Conservation (phyloP, 2,329 filamentous ascomycete genomes). For the Phialophora tarda region DNA sequence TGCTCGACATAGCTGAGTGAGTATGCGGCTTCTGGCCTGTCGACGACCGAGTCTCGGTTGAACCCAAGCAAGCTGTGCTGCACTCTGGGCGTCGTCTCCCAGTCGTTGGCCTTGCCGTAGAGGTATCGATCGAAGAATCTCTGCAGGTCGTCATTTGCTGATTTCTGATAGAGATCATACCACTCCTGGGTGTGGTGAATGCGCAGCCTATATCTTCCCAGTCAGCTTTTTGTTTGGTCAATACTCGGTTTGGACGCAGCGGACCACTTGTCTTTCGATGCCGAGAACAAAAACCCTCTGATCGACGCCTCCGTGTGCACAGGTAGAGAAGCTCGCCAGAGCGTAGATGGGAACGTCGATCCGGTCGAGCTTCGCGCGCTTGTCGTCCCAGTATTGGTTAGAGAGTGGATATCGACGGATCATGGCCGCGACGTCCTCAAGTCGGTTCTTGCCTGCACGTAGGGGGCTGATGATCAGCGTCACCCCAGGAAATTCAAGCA, state of each 20-base stretch:
- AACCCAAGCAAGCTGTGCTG: slow-evolving; percentile 42
- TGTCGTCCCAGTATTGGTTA: slow-evolving; percentile 42
- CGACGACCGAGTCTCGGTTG: slow-evolving; percentile 38
- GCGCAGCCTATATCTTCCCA: slow-evolving; percentile 44
- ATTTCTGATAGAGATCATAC: slow-evolving; percentile 51
- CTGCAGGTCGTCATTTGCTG: slow-evolving; percentile 48
- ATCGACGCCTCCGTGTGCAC: slow-evolving; percentile 48
- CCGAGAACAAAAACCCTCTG: slow-evolving; percentile 48
- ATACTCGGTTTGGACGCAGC: background rate
- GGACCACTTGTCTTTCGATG: slow-evolving; percentile 49
- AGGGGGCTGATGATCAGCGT: too few relatives aligned
- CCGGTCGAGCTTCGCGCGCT: slow-evolving; percentile 34
- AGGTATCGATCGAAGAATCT: slow-evolving; percentile 57
- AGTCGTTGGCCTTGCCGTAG: slow-evolving; percentile 52
- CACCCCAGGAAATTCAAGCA: too few relatives aligned
- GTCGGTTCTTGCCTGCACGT: slow-evolving; percentile 21
- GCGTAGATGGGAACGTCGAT: slow-evolving; percentile 48
- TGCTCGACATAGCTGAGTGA: slow-evolving; percentile 31
- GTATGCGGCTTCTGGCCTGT: slow-evolving; percentile 42
- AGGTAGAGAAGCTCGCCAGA: slow-evolving; percentile 44
- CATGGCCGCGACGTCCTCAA: slow-evolving; percentile 53
- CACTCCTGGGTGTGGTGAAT: slow-evolving; percentile 53
- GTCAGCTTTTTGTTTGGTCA: slow-evolving; percentile 1
- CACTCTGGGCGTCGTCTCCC: slow-evolving; percentile 54
- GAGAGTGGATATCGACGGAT: slow-evolving; percentile 45